Conservation (phyloP, 192 early-diverging fungal species). For the Diversispora epigaea region DNA sequence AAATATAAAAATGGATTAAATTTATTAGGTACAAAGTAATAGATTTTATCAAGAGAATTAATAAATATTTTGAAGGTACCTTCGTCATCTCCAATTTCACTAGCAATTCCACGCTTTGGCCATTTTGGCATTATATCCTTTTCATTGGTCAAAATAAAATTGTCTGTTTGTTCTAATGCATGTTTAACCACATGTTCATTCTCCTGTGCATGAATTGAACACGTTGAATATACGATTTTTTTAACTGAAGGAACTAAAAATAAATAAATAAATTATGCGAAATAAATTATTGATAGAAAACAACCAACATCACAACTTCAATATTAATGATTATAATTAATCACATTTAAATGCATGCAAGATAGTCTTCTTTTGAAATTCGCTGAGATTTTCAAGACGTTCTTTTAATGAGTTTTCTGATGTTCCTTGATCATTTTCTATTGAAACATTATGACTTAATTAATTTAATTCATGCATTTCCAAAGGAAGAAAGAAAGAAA, state of each 20-base stretch:
- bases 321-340: conserved; percentile 8
- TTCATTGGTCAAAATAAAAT: conserved; percentile 58
- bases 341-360: conserved; percentile 80
- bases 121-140: conserved; percentile 72
- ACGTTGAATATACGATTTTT: conserved; percentile 92
- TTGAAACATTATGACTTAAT: conserved; percentile 26
- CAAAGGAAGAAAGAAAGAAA: neutral
- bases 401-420: conserved; percentile 42
- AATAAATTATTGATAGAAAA: neutral
- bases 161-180: conserved; percentile 44
- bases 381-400: conserved; percentile 72
- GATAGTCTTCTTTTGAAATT: conserved; percentile 81
- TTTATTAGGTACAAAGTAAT: neutral
- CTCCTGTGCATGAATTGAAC: conserved; percentile 88
- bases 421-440: conserved; percentile 40
- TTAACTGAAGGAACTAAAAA: conserved; percentile 72
- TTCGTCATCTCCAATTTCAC: conserved; percentile 44
- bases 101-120: conserved; percentile 71
- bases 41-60: neutral
- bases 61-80: conserved; percentile 36
- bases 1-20: neutral
- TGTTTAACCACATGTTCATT: conserved; percentile 87
- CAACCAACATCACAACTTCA: conserved; percentile 20
- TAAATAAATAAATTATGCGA: neutral
- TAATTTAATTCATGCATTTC: neutral